Conservation (phyloP, 2,329 filamentous ascomycete genomes). For the Trichophyton simii region DNA sequence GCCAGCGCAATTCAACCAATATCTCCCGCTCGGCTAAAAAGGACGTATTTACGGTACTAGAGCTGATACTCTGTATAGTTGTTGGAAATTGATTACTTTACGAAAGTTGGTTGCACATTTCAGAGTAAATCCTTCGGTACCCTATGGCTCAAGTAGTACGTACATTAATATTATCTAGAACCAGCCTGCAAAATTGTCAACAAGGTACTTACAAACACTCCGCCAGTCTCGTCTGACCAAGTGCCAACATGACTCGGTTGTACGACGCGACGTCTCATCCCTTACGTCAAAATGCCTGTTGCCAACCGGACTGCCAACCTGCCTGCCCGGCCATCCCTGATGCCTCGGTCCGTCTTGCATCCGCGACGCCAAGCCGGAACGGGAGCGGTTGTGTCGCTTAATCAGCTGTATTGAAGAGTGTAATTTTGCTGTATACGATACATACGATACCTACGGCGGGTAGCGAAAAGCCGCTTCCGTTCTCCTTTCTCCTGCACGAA, state of each 20-base stretch:
- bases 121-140: no score
- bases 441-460: neutral
- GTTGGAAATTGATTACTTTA: neutral
- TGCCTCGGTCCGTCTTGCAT: neutral
- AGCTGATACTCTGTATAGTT: neutral
- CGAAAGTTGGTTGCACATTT: no score
- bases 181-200: no score
- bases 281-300: no score
- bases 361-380: neutral
- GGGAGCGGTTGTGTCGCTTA: neutral
- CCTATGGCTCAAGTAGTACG: no score
- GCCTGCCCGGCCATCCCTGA: neutral
- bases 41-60: neutral
- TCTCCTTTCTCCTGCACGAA: neutral
- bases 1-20: neutral
- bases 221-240: no score
- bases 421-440: neutral
- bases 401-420: neutral
- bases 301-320: no score
- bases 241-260: no score
- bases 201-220: no score
- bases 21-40: neutral
- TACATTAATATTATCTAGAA: no score
- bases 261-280: no score
- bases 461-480: neutral